Evolutionary conservation across 2,329 filamentous ascomycete genomes (phyloP).

Genomic region (Exophiala sp.): DNA sequence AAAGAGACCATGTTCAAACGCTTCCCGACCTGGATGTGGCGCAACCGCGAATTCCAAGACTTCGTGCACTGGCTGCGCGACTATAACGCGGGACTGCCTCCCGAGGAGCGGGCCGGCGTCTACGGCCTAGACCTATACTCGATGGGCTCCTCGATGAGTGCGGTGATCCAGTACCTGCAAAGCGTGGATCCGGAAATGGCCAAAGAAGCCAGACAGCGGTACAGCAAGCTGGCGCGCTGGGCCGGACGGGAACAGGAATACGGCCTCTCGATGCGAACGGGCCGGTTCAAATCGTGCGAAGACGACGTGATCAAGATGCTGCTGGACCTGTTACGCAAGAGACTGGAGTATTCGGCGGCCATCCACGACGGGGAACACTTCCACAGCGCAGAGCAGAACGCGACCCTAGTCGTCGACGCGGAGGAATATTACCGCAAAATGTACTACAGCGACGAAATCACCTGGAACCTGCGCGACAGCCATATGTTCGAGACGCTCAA

Average conservation of each 20-base stretch:
- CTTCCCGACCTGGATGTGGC: slow-evolving; percentile 54
- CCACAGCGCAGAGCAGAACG: slow-evolving; percentile 48
- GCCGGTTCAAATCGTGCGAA: slow-evolving; percentile 42
- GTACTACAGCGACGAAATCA: slow-evolving; percentile 46
- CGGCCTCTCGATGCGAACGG: slow-evolving; percentile 39
- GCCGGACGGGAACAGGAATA: slow-evolving; percentile 47
- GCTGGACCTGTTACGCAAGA: slow-evolving; percentile 39
- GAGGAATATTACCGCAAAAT: slow-evolving; percentile 50
- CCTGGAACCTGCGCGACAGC: slow-evolving; percentile 49
- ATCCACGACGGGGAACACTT: slow-evolving; percentile 41
- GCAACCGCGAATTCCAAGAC: slow-evolving; percentile 47
- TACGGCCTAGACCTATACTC: slow-evolving; percentile 51
- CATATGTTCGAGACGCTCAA: slow-evolving; percentile 47
- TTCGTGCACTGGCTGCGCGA: slow-evolving; percentile 49
- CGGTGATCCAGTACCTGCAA: slow-evolving; percentile 47
- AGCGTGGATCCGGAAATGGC: slow-evolving; percentile 41
- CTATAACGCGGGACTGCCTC: slow-evolving; percentile 36
- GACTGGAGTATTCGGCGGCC: slow-evolving; percentile 38
- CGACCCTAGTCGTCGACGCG: slow-evolving; percentile 45
- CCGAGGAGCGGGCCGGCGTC: slow-evolving; percentile 37
- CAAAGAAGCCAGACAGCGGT: slow-evolving; percentile 41
- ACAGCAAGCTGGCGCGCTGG: slow-evolving; percentile 46
- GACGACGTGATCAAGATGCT: slow-evolving; percentile 43
- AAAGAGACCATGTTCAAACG: slow-evolving; percentile 43
- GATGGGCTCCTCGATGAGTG: slow-evolving; percentile 43